Conservation (phyloP, 2,329 filamentous ascomycete genomes). For the Pseudomassariella vexata region DNA sequence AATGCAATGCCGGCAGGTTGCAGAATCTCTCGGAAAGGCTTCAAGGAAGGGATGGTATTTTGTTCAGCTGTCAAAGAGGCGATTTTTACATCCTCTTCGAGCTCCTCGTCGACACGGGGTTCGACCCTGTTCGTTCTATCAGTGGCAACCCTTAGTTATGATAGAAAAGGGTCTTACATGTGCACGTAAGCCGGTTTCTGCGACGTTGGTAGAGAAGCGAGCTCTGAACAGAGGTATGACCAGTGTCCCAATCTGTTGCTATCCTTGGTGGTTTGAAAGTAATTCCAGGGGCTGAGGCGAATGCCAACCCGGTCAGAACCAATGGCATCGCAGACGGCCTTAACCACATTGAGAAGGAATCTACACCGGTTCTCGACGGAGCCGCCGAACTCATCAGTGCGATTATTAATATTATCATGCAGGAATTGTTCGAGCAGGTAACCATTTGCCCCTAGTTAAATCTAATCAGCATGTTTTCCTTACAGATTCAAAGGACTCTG, state of each 20-base stretch:
- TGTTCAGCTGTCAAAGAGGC: constrained; percentile 26
- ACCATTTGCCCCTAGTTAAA: constrained; percentile 36
- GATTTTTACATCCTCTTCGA: constrained; percentile 37
- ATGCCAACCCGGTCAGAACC: constrained; percentile 17
- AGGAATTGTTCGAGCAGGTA: constrained; percentile 56
- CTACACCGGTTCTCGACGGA: constrained; percentile 17
- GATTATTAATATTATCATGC: constrained; percentile 19
- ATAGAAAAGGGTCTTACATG: constrained; percentile 26
- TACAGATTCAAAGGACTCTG: neutral
- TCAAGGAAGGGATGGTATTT: constrained; percentile 22
- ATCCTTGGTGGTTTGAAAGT: constrained; percentile 19
- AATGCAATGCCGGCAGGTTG: constrained; percentile 30
- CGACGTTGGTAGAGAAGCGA: constrained; percentile 24
- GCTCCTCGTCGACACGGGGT: constrained; percentile 39
- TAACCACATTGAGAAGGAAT: constrained; percentile 17
- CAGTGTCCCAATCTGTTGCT: constrained; percentile 23
- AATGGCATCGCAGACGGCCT: constrained; percentile 15
- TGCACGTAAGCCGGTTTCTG: constrained; percentile 37
- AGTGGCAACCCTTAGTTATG: neutral
- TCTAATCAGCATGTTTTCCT: constrained; percentile 8
- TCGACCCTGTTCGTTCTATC: constrained; percentile 38
- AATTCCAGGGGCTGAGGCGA: constrained; percentile 18
- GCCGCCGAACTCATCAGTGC: constrained; percentile 20
- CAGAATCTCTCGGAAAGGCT: constrained; percentile 33
- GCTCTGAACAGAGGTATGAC: constrained; percentile 27